Evolutionary conservation across 305 asterid species (phyloP), one percentile per base, ranked within the genome.

Genomic region (Fraxinus angustifolia): DNA sequence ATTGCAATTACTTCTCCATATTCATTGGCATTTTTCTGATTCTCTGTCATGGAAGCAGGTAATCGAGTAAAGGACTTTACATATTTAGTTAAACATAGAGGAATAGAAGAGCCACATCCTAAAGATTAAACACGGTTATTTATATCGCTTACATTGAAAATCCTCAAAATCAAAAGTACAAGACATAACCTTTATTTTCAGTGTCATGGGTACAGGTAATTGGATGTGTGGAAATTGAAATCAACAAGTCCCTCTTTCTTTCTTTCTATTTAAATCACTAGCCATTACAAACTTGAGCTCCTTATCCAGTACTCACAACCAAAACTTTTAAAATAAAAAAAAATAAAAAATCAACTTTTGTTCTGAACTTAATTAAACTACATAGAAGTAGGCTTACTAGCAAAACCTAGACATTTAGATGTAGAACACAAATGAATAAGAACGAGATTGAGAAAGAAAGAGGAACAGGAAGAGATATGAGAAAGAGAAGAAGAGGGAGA

Each of bases 1-100:
- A 48, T 42, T 56, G 35, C 73, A 48, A 76, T 75, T 71, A 71
- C 34, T 73, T 34, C 40, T 70, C 82, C 81, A 78, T 19, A 75
- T 79, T 78, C 23, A 1, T 60, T 68, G 50, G 28, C 16, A 16
- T 68, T 68, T 68, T 14, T 28, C 16, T 14, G 16, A 75, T 48
- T 30, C 50, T 70, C 33, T 53, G 60, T 31, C 83, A 62, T 12
- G 17, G 38, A 83, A 72, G 23, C 56, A 7, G 72, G 23, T 58
- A 53, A 76, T 60, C 30, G 53, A 75, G 74, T 56, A 28, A 81
- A 81, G 35, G 70, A 73, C 50, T 74, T 31, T 35, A 75, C 78
- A 80, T 73, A 73, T 36, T 21, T 60, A 73, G 77, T 31, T 62
- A 14, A 68, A 60, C 74, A 70, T 40, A 21, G 42, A 84, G 56